phyloP scores from a whole-genome alignment of 2,329 filamentous ascomycete genomes.

The Truncatella angustata region DNA sequence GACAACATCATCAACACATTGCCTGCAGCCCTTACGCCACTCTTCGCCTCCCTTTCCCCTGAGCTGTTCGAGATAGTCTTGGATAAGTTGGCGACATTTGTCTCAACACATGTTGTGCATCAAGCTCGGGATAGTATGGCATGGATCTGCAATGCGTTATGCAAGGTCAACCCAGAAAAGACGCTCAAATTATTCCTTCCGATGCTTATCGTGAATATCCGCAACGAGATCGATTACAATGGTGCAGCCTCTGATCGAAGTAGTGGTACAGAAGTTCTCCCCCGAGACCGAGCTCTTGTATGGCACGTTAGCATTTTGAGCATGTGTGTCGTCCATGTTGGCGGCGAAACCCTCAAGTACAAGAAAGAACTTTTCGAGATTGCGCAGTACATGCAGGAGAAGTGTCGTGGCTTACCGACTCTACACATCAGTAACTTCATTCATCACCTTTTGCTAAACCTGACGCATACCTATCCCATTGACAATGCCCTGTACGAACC shows the following conservation, averaged over 20 bases:
- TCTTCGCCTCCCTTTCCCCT: slow-evolving; percentile 87
- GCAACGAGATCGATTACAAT: slow-evolving; percentile 95
- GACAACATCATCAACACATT: slow-evolving; percentile 96
- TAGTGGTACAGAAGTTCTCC: slow-evolving; percentile 88
- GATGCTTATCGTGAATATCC: slow-evolving; percentile 85
- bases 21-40: slow-evolving; percentile 83
- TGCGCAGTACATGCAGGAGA: slow-evolving; percentile 93
- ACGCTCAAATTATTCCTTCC: slow-evolving; percentile 88
- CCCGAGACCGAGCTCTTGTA: slow-evolving; percentile 85
- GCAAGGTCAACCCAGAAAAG: slow-evolving; percentile 93
- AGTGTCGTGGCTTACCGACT: slow-evolving; percentile 88
- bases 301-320: slow-evolving; percentile 97
- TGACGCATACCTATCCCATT: slow-evolving; percentile 90
- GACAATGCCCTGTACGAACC: slow-evolving; percentile 88
- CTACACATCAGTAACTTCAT: slow-evolving; percentile 98
- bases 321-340: slow-evolving; percentile 97
- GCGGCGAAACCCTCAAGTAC: slow-evolving; percentile 83
- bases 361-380: slow-evolving; percentile 88
- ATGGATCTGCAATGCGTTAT: slow-evolving; percentile 94
- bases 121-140: slow-evolving; percentile 97
- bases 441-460: slow-evolving; percentile 89
- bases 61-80: slow-evolving; percentile 91
- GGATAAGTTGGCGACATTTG: slow-evolving; percentile 88
- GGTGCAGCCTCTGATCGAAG: slow-evolving; percentile 93
- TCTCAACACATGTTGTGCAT: slow-evolving; percentile 91